These are phyloP conservation scores for Sclerotinia borealis DNA, from an alignment of 2,329 filamentous ascomycete genomes.

Conservation along the genomic window DNA sequence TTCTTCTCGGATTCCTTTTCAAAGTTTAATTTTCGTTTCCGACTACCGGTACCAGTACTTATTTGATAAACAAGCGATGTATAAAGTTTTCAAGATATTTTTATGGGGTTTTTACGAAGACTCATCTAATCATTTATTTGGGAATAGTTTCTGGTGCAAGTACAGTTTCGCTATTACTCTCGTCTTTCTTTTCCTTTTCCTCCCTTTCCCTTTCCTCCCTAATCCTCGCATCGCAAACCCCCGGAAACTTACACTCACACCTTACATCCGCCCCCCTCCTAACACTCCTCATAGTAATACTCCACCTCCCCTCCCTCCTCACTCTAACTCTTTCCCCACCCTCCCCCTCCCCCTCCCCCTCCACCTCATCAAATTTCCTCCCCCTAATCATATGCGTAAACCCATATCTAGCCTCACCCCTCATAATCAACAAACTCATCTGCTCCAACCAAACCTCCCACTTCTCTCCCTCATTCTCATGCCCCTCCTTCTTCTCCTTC, in stretches of 20 bases:
- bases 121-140: no score
- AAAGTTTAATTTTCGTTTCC: no score
- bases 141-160: no score
- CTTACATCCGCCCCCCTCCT: background rate
- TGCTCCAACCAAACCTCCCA: constrained; percentile 11
- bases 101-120: no score
- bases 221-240: constrained; percentile 16
- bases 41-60: no score
- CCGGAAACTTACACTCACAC: constrained; percentile 12
- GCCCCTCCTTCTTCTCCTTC: background rate
- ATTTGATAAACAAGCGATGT: no score
- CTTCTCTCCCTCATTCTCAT: background rate
- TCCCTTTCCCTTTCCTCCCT: constrained; percentile 7
- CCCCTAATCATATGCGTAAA: constrained; percentile 13
- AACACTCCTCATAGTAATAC: constrained; percentile 15
- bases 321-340: no score
- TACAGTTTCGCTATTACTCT: no score
- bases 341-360: background rate
- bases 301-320: constrained; percentile 12
- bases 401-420: constrained; percentile 12
- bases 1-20: no score
- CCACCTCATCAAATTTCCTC: constrained; percentile 12
- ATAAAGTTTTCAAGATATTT: no score
- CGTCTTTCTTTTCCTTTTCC: no score
- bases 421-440: constrained; percentile 12